Conservation (phyloP, 768 basidiomycete species). For the Dictyophora rubrovolvata region DNA sequence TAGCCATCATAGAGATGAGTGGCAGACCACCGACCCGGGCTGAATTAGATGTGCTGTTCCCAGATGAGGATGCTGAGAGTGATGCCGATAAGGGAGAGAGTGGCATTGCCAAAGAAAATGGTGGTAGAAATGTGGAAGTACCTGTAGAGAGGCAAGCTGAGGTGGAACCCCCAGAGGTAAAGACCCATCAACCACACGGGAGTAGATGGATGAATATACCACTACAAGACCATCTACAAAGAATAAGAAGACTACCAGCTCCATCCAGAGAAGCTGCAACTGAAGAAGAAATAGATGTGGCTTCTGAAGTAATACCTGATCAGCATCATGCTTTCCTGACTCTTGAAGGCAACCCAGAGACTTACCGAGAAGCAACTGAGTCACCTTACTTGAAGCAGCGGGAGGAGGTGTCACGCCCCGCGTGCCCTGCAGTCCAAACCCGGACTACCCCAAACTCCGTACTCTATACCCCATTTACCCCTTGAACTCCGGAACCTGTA, state of each 20-base stretch:
- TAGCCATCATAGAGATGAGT: not conserved
- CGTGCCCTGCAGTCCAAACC: no score
- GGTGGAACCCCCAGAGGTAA: no score
- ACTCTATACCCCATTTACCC: no score
- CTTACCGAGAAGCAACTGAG: not conserved
- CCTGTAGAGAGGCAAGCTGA: conserved; percentile 22
- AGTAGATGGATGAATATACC: not conserved
- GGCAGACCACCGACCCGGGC: not conserved
- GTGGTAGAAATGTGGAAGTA: conserved; percentile 7
- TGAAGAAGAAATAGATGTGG: not conserved
- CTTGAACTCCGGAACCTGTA: no score
- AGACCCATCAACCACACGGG: not conserved
- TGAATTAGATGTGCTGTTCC: not conserved
- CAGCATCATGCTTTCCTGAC: conserved; percentile 16
- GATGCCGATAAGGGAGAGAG: no score
- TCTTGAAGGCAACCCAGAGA: not conserved
- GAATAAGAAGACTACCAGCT: not conserved
- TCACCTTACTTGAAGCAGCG: conserved; percentile 9
- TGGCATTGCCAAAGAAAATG: no score
- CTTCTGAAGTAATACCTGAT: conserved; percentile 15
- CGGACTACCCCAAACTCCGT: no score
- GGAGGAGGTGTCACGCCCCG: no score
- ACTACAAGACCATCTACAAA: not conserved
- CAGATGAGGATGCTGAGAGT: not conserved
- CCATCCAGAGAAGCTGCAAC: conserved; percentile 11